These are phyloP conservation scores for Microdochium trichocladiopsis DNA, from an alignment of 2,329 filamentous ascomycete genomes.

Conservation along the genomic window DNA sequence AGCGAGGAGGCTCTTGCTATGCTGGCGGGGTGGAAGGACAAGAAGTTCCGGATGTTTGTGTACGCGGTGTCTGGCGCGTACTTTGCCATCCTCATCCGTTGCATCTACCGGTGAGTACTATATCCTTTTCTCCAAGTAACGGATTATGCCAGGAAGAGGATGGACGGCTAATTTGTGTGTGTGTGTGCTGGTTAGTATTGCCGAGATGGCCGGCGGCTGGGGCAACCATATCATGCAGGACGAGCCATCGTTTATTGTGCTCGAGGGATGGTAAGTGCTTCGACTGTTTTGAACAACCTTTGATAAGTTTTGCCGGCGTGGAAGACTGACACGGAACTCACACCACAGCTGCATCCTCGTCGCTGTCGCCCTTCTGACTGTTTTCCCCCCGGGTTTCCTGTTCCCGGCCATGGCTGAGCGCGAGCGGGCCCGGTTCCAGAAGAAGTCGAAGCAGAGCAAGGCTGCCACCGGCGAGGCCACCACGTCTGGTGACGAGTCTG, in stretches of 20 bases:
- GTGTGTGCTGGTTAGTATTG: conserved; percentile 42
- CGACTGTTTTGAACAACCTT: conserved; percentile 1
- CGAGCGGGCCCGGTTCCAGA: conserved; percentile 17
- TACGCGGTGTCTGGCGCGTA: conserved; percentile 38
- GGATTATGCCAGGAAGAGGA: not conserved
- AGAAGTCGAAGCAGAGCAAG: conserved; percentile 13
- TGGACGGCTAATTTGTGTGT: not conserved
- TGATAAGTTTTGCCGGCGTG: not conserved
- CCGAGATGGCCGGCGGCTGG: conserved; percentile 59
- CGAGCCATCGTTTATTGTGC: conserved; percentile 49
- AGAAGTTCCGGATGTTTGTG: conserved; percentile 34
- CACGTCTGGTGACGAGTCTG: conserved; percentile 6
- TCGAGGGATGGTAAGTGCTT: conserved; percentile 42
- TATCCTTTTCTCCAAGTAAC: conserved; percentile 2
- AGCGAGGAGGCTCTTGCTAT: conserved; percentile 12
- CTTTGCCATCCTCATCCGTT: conserved; percentile 37
- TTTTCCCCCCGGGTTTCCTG: conserved; percentile 45
- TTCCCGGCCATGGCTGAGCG: conserved; percentile 45
- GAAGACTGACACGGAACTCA: not conserved
- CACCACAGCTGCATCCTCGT: conserved; percentile 38
- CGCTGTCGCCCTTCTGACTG: conserved; percentile 39
- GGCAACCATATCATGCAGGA: conserved; percentile 57
- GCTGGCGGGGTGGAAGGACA: conserved; percentile 33
- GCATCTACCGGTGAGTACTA: conserved; percentile 42
- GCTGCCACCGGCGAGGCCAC: conserved; percentile 1